phyloP scores from a whole-genome alignment of 2,329 filamentous ascomycete species.

The Aureobasidium lini region DNA sequence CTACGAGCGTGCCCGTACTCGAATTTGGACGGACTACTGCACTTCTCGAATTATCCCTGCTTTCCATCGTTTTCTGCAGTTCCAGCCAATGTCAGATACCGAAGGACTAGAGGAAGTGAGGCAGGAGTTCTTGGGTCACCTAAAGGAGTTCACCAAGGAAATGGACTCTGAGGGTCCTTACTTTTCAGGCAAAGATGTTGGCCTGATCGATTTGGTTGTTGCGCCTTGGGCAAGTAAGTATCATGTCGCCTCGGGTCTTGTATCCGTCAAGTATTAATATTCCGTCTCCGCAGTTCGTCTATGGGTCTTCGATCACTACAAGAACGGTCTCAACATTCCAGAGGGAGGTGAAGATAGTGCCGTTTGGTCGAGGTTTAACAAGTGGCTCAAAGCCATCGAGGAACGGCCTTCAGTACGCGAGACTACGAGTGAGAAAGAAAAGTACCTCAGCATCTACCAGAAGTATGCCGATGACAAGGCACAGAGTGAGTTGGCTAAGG shows the following conservation, averaged over 20 bases:
- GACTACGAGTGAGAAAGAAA: conserved; percentile 60
- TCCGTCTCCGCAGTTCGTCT: conserved; percentile 37
- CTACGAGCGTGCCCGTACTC: conserved; percentile 57
- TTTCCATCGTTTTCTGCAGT: conserved; percentile 57
- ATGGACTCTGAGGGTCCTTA: conserved; percentile 58
- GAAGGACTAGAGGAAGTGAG: conserved; percentile 45
- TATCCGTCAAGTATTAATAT: not conserved
- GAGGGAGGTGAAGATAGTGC: conserved; percentile 46
- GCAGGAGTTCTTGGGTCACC: conserved; percentile 48
- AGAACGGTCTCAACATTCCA: conserved; percentile 49
- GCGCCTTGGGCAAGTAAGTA: conserved; percentile 57
- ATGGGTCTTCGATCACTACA: conserved; percentile 70
- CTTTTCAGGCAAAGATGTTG: conserved; percentile 58
- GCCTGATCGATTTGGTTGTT: conserved; percentile 61
- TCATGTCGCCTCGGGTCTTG: conserved; percentile 21
- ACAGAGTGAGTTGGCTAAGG: conserved; percentile 42
- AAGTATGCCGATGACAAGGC: conserved; percentile 41
- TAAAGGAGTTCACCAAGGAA: conserved; percentile 55
- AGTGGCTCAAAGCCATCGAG: conserved; percentile 55
- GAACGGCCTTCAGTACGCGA: conserved; percentile 55
- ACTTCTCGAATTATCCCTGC: conserved; percentile 58
- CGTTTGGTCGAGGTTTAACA: conserved; percentile 58
- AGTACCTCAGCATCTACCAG: conserved; percentile 61
- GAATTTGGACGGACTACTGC: conserved; percentile 70
- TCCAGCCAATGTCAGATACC: conserved; percentile 34